Evolutionary conservation across 805 yeast species (phyloP), one percentile per base, ranked within the genome.

Genomic region (Monosporozyma solicola): DNA sequence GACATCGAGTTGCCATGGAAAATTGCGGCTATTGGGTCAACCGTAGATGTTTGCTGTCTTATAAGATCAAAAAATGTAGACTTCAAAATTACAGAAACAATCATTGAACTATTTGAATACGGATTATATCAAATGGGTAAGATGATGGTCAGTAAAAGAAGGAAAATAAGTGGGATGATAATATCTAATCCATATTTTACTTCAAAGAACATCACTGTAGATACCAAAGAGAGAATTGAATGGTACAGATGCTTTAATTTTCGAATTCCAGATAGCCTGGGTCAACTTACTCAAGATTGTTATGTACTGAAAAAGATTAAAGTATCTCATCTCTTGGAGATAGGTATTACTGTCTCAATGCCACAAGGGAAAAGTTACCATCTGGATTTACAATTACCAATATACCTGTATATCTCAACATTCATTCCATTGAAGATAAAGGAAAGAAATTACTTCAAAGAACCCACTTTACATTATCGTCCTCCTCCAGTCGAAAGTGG

Each of bases 301-400:
- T 85, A 82, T 54, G 74, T 94, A 41, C 71, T 77, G 33, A 76
- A 77, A 29, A 80, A 82, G 63, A 76, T 89, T 54, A 88, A 88
- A 66, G 90, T 94, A 13, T 80, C 95, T 53, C 99, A 94, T 71
- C 91, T 90, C 70, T 70, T 94, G 53, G 85, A 88, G 62, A 87
- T 91, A 65, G 82, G 80, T 9, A 80, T 94, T 54, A 85, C 88
- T 1, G 74, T 94, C 57, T 69, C 81, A 43, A 92, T 94, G 64
- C 85, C 95, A 0, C 97, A 90, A 67, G 96, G 96, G 2, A 98
- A 92, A 64, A 83, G 85, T 2, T 88, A 97, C 0, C 97, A 91
- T 67, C 74, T 92, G 50, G 75, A 98, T 33, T 97, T 97, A 0
- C 85, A 97, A 0, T 73, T 92, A 57, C 98, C 98, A 0, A 75